Conservation (phyloP, 1,284 basidiomycete species). For the Ustilago xerochloae region DNA sequence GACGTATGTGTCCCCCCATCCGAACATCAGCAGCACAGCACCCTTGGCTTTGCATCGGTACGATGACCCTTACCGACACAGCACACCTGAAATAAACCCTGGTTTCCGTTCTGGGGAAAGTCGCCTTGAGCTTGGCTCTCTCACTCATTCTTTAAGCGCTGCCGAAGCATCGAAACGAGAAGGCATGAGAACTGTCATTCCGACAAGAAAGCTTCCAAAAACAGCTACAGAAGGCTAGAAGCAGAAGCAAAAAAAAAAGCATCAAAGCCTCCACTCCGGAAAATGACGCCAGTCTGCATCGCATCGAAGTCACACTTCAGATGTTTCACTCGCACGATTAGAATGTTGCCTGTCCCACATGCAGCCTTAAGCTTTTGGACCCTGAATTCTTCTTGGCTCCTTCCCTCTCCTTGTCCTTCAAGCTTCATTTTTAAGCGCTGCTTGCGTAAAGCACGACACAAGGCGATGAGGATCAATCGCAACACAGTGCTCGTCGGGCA, state of each 20-base stretch:
- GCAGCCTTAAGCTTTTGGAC: not conserved
- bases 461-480: constrained; percentile 75
- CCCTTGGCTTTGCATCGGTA: not conserved
- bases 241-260: not conserved
- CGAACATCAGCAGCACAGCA: no score
- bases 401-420: not conserved
- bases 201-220: constrained; percentile 16
- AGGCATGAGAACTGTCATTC: no score
- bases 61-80: not conserved
- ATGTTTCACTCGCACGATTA: constrained; percentile 6
- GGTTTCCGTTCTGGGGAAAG: no score
- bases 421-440: no score
- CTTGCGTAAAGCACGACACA: not conserved
- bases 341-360: not conserved
- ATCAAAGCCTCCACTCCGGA: constrained; percentile 15
- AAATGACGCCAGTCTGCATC: constrained; percentile 41
- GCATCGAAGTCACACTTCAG: not conserved
- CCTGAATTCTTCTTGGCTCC: not conserved
- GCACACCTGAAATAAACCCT: not conserved
- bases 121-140: no score
- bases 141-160: no score
- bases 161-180: no score
- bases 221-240: not conserved
- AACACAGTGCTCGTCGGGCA: constrained; percentile 75
- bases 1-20: constrained; percentile 34